Base-by-base conservation (phyloP, 2,329 filamentous ascomycete species). In the Pezicula rhizophila region DNA sequence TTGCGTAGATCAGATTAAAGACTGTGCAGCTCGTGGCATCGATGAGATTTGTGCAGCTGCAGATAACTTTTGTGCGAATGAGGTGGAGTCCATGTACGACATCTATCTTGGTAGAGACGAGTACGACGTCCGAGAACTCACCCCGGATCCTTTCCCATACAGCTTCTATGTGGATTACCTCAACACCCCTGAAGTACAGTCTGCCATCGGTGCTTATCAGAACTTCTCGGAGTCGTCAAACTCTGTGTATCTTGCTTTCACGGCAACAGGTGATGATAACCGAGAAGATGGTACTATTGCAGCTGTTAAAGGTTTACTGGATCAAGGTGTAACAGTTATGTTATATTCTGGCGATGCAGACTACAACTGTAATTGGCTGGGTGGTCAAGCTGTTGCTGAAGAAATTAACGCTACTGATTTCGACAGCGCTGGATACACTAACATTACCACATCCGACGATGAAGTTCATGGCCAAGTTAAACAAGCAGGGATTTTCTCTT, bases 401-500 rank as follows among this genome's bases (percentile, higher is more conserved):
- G 73, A 75, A 79, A 57, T 78, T 70, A 3, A 63, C 73, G 28
- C 71, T 68, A 11, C 62, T 1, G 68, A 87, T 1, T 74, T 79
- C 65, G 10, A 56, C 56, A 25, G 57, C 63, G 82, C 88, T 0
- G 87, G 86, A 1, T 93, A 91, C 62, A 76, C 78, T 0, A 79
- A 84, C 18, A 79, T 93, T 53, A 68, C 79, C 4, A 81, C 87
- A 18, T 85, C 87, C 59, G 76, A 76, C 41, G 72, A 73, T 8
- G 64, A 78, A 65, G 83, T 84, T 63, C 78, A 80, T 51, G 88
- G 87, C 7, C 77, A 80, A 53, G 86, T 89, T 0, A 79, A 87
- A 11, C 87, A 92, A 66, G 85, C 79, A 55, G 86, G 83, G 8
- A 88, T 87, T 56, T 77, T 86, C 51, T 79, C 75, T 23, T 86